Percentiles rank a stretch among this genome's conserved stretches.
Evolutionary conservation across 2,329 filamentous ascomycete species (phyloP).

Genomic region (Phaeomoniella chlamydospora): DNA sequence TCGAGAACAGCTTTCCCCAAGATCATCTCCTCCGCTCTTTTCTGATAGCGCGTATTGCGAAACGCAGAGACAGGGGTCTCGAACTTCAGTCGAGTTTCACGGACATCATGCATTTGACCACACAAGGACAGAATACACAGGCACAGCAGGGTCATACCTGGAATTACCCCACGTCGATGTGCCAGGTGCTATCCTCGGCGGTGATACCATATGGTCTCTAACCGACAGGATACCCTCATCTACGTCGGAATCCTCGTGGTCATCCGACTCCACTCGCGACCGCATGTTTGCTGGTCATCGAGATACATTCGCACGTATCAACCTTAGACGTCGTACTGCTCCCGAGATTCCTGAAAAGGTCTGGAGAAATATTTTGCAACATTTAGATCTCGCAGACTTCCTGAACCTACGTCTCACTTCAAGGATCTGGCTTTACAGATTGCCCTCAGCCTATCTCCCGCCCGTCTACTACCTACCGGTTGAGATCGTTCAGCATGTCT

Average conservation of each 20-base stretch:
- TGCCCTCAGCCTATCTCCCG: slow-evolving; percentile 6
- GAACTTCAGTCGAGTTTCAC: neutral
- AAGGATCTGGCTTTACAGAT: slow-evolving; percentile 7
- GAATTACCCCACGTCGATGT: neutral
- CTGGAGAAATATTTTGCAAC: slow-evolving; percentile 4
- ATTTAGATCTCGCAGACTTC: slow-evolving; percentile 8
- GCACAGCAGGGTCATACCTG: neutral
- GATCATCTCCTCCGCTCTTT: no score
- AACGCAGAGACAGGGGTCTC: no score
- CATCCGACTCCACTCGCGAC: slow-evolving; percentile 5
- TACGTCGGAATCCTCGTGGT: neutral
- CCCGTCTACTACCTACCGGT: slow-evolving; percentile 17
- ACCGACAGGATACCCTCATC: neutral
- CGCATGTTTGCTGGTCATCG: slow-evolving; percentile 9
- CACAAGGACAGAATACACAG: neutral
- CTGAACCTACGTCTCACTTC: slow-evolving; percentile 9
- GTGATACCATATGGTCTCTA: neutral
- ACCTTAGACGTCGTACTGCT: slow-evolving; percentile 2
- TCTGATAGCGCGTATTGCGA: no score
- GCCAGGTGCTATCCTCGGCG: neutral
- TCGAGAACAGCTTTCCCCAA: no score
- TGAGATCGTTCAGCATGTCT: slow-evolving; percentile 36
- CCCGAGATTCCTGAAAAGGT: slow-evolving; percentile 5
- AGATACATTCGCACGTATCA: slow-evolving; percentile 11
- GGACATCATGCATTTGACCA: neutral